A percentile compares a stretch with the other conserved stretches of the same genome.
phyloP scores from a whole-genome alignment of 495 filamentous ascomycete species.

The Penicillium dipodomyicola region DNA sequence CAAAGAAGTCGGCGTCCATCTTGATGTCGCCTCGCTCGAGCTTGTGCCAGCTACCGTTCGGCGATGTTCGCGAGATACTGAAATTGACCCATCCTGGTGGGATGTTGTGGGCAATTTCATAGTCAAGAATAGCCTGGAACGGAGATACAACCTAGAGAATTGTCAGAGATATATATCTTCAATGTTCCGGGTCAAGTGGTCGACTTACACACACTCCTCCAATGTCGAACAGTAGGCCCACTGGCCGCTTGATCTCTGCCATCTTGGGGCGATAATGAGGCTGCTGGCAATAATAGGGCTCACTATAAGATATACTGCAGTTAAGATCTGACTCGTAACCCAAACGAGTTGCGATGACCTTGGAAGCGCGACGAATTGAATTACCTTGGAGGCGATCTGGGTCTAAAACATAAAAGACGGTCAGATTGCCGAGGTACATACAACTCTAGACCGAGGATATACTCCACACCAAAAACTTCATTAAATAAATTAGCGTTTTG shows the following conservation, averaged over 20 bases:
- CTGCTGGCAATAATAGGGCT: not conserved
- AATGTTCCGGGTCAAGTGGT: not conserved
- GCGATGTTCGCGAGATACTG: conserved; percentile 73
- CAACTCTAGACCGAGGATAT: conserved; percentile 15
- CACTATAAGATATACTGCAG: not conserved
- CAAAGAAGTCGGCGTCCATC: conserved; percentile 72
- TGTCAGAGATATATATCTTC: not conserved
- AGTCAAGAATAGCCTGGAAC: conserved; percentile 87
- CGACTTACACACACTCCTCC: conserved; percentile 88
- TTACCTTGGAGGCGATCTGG: conserved; percentile 8
- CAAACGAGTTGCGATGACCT: not conserved
- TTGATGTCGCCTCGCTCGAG: conserved; percentile 73
- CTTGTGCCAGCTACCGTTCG: conserved; percentile 83
- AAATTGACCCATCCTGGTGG: conserved; percentile 88
- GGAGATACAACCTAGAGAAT: conserved; percentile 74
- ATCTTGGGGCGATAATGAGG: conserved; percentile 21
- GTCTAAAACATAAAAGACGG: not conserved
- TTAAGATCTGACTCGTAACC: not conserved
- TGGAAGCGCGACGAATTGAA: conserved; percentile 11
- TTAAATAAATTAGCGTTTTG: not conserved
- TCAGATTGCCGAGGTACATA: conserved; percentile 25
- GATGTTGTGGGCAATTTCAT: conserved; percentile 71
- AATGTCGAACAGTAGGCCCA: conserved; percentile 91
- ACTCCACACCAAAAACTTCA: not conserved
- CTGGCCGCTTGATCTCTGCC: conserved; percentile 51